These are phyloP conservation scores for Sophora flavescens DNA, from an alignment of 306 rosid species.

Conservation along the genomic window DNA sequence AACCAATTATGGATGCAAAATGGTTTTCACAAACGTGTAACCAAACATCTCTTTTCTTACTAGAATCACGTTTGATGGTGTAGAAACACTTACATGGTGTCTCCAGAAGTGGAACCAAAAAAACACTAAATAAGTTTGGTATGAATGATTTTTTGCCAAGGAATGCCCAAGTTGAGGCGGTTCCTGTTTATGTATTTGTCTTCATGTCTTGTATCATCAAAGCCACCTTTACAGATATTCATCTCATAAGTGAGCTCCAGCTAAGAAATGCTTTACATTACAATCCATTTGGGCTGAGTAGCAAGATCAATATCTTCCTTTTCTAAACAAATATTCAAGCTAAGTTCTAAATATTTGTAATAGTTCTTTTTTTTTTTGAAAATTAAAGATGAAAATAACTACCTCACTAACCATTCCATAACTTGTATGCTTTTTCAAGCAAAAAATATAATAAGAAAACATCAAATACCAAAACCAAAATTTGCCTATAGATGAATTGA, in stretches of 20 bases:
- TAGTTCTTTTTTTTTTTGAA: background rate
- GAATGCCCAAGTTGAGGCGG: background rate
- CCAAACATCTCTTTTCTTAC: too few relatives aligned
- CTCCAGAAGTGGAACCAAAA: too few relatives aligned
- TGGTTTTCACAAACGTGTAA: too few relatives aligned
- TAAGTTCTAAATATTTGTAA: background rate
- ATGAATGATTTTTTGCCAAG: constrained; percentile 30
- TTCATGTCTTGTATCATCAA: too few relatives aligned
- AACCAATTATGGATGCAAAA: too few relatives aligned
- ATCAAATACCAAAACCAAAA: constrained; percentile 8
- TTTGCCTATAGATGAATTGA: background rate
- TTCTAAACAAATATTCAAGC: background rate
- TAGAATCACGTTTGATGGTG: too few relatives aligned
- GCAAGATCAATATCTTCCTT: background rate
- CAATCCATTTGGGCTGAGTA: background rate
- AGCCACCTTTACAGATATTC: background rate
- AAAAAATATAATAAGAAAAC: background rate
- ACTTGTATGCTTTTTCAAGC: background rate
- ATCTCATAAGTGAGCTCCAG: constrained; percentile 5
- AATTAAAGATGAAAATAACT: background rate
- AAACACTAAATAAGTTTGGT: constrained; percentile 11
- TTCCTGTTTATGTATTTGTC: background rate
- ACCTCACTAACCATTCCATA: background rate
- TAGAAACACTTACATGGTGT: too few relatives aligned
- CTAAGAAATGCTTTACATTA: background rate